Evolutionary conservation across 1,139 yeast genomes (phyloP).

Genomic region (Sugiyamaella xylanicola): DNA sequence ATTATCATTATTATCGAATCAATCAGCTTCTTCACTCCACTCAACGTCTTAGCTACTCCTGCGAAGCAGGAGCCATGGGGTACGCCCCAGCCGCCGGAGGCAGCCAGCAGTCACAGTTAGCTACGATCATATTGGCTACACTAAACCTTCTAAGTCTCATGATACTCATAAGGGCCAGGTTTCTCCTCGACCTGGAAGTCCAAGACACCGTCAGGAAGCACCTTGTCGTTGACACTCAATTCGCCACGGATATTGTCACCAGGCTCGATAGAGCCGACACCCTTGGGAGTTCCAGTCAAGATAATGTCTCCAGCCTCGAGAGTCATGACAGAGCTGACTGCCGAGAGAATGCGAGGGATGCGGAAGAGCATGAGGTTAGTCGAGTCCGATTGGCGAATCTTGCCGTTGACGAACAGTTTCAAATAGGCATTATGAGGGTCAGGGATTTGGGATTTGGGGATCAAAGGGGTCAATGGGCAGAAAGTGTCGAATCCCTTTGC

Average conservation of each 20-base stretch:
- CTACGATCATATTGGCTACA: too few relatives aligned
- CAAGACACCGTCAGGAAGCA: constrained; percentile 53
- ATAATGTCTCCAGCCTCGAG: constrained; percentile 87
- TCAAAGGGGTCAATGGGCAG: constrained; percentile 73
- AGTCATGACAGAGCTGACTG: constrained; percentile 87
- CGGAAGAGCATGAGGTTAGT: constrained; percentile 90
- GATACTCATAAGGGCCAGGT: constrained; percentile 76
- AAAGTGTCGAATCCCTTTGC: constrained; percentile 97
- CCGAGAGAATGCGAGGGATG: constrained; percentile 74
- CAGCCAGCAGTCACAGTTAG: too few relatives aligned
- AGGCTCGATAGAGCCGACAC: constrained; percentile 81
- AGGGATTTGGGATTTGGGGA: constrained; percentile 64
- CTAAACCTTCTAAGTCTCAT: constrained; percentile 34
- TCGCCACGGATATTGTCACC: constrained; percentile 78
- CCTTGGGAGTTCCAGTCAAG: constrained; percentile 96
- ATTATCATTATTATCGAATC: too few relatives aligned
- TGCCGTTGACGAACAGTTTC: constrained; percentile 69
- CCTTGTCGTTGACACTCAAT: constrained; percentile 56
- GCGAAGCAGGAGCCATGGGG: too few relatives aligned
- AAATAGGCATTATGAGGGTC: constrained; percentile 76
- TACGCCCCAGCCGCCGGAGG: too few relatives aligned
- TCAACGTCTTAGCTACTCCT: too few relatives aligned
- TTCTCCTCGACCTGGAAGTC: constrained; percentile 63
- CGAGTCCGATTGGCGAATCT: constrained; percentile 67
- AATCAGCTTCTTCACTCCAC: too few relatives aligned